These are phyloP conservation scores for Calonectria naviculata DNA, from an alignment of 2,329 filamentous ascomycete species.

Conservation along the genomic window DNA sequence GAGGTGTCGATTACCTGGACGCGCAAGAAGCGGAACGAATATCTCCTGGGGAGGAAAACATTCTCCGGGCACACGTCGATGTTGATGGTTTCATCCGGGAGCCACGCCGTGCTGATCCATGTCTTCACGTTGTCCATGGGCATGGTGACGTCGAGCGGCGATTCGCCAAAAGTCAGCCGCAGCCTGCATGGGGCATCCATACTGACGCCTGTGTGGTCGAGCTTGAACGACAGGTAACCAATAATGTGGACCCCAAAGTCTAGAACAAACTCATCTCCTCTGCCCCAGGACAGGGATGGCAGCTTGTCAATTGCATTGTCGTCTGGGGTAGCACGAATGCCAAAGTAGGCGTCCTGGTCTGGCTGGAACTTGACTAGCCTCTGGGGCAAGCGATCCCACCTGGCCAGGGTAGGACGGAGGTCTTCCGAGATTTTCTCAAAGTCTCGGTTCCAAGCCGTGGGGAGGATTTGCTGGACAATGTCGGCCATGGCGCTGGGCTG, in stretches of 20 bases:
- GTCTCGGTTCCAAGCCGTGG: slow-evolving; percentile 21
- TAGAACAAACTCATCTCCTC: slow-evolving; percentile 25
- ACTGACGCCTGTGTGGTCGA: slow-evolving; percentile 24
- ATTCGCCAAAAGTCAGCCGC: slow-evolving; percentile 49
- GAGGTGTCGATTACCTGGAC: slow-evolving; percentile 49
- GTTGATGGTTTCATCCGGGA: slow-evolving; percentile 50
- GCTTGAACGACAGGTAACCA: slow-evolving; percentile 20
- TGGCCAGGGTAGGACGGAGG: slow-evolving; percentile 17
- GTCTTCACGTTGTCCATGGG: slow-evolving; percentile 46
- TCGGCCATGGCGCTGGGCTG: slow-evolving; percentile 4
- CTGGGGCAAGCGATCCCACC: slow-evolving; percentile 20
- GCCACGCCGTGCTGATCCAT: slow-evolving; percentile 51
- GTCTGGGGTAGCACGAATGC: slow-evolving; percentile 6
- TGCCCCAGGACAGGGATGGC: slow-evolving; percentile 19
- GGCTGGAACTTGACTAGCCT: slow-evolving; percentile 19
- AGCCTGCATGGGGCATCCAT: slow-evolving; percentile 49
- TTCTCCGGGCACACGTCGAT: slow-evolving; percentile 46
- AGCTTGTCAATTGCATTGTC: slow-evolving; percentile 9
- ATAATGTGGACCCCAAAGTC: slow-evolving; percentile 28
- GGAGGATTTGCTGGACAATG: slow-evolving; percentile 2
- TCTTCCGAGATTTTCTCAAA: slow-evolving; percentile 19
- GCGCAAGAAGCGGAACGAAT: slow-evolving; percentile 48
- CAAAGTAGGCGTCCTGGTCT: slow-evolving; percentile 20
- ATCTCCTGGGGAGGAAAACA: slow-evolving; percentile 43
- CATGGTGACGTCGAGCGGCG: slow-evolving; percentile 49